These are phyloP conservation scores for Candida coquimbonensis DNA, from an alignment of 805 yeast genomes.

Conservation along the genomic window DNA sequence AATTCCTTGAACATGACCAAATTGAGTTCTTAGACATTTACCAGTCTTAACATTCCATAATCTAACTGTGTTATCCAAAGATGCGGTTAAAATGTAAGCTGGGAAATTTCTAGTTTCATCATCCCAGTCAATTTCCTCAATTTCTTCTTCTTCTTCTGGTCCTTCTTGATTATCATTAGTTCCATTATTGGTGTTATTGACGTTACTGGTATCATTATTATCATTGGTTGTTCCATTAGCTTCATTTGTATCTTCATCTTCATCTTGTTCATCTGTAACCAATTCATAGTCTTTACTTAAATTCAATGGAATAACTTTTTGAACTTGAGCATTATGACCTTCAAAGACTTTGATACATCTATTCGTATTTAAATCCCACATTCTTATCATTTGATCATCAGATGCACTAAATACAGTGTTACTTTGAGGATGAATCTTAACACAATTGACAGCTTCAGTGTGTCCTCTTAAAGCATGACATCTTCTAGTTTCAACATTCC, in stretches of 20 bases:
- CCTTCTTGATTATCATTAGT: slow-evolving; percentile 15
- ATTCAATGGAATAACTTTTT: slow-evolving; percentile 80
- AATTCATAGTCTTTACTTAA: slow-evolving; percentile 56
- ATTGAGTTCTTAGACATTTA: slow-evolving; percentile 84
- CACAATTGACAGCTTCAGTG: slow-evolving; percentile 85
- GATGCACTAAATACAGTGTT: slow-evolving; percentile 78
- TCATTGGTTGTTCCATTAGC: slow-evolving; percentile 12
- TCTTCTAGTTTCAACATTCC: slow-evolving; percentile 93
- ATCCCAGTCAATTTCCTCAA: slow-evolving; percentile 21
- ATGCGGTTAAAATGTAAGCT: slow-evolving; percentile 78
- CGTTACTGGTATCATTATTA: slow-evolving; percentile 6
- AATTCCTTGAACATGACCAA: slow-evolving; percentile 97
- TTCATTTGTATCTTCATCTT: slow-evolving; percentile 12
- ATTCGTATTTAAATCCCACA: slow-evolving; percentile 89
- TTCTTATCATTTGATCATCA: slow-evolving; percentile 85
- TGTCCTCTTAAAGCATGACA: slow-evolving; percentile 93
- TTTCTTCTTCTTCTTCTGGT: slow-evolving; percentile 20
- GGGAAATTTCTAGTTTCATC: slow-evolving; percentile 44
- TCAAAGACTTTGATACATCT: slow-evolving; percentile 70
- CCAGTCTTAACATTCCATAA: slow-evolving; percentile 88
- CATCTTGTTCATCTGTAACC: slow-evolving; percentile 30
- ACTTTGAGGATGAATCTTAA: slow-evolving; percentile 75
- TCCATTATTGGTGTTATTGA: slow-evolving; percentile 8
- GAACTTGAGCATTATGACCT: slow-evolving; percentile 94
- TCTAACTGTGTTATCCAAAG: slow-evolving; percentile 88